These are phyloP conservation scores for Litsea cubeba DNA, from an alignment of 164 flowering plant species.

Conservation along the genomic window DNA sequence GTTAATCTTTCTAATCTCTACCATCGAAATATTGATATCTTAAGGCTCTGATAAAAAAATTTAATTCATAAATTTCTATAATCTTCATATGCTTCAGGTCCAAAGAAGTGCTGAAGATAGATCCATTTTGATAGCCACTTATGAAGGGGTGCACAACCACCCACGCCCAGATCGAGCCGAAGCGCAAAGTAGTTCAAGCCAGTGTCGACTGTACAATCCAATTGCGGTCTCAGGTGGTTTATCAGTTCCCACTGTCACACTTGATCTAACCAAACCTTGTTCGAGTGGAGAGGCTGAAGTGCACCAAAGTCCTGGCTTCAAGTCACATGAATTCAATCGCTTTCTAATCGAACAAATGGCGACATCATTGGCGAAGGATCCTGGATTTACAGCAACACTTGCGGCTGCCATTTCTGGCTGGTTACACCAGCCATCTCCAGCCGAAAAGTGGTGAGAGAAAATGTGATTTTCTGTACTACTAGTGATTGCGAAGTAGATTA, in stretches of 20 bases:
- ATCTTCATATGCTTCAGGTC: slow-evolving; percentile 45
- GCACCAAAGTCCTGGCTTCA: background rate
- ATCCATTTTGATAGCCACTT: slow-evolving; percentile 82
- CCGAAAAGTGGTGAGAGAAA: slow-evolving; percentile 8
- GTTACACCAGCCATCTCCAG: slow-evolving; percentile 6
- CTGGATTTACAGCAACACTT: slow-evolving; percentile 33
- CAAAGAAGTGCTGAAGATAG: slow-evolving; percentile 89
- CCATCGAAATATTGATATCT: slow-evolving; percentile 10
- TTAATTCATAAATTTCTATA: slow-evolving; percentile 11
- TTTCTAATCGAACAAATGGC: slow-evolving; percentile 32
- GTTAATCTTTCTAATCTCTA: background rate
- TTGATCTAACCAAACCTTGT: background rate
- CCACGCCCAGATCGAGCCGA: slow-evolving; percentile 67
- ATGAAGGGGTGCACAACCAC: slow-evolving; percentile 93
- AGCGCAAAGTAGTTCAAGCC: background rate
- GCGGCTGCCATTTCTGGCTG: slow-evolving; percentile 41
- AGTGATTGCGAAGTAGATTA: too few species aligned
- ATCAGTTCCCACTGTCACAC: background rate
- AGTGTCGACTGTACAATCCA: background rate
- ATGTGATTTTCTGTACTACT: too few species aligned
- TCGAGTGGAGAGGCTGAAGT: slow-evolving; percentile 1
- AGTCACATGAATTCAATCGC: slow-evolving; percentile 26
- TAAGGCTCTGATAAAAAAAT: slow-evolving; percentile 14
- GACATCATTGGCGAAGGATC: slow-evolving; percentile 36
- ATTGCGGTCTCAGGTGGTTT: background rate